Evolutionary conservation across 768 basidiomycete genomes (phyloP).

Genomic region (Russula olivacea): DNA sequence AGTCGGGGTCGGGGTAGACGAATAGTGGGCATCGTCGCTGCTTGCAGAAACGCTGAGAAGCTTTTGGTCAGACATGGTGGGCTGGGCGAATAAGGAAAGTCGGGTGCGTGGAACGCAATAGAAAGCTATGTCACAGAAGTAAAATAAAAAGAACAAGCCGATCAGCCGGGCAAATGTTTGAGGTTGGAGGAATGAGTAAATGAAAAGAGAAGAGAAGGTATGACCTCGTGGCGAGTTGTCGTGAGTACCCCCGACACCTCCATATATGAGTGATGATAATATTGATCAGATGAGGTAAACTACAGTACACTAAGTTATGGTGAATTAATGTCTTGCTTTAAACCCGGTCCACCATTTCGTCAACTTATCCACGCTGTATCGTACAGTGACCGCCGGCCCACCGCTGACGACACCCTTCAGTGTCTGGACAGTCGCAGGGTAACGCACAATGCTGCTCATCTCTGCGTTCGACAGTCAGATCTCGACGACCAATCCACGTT

Average conservation of each 20-base stretch:
- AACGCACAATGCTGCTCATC: conserved; percentile 68
- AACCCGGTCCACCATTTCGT: conserved; percentile 67
- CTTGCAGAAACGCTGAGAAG: background rate
- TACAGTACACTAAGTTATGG: background rate
- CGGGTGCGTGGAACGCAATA: conserved; percentile 14
- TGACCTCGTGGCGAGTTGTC: background rate
- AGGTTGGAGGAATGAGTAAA: conserved; percentile 11
- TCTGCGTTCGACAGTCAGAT: conserved; percentile 42
- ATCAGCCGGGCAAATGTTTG: conserved; percentile 7
- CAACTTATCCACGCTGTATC: conserved; percentile 72
- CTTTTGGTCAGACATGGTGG: conserved; percentile 10
- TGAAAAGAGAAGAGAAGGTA: background rate
- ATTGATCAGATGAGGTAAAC: background rate
- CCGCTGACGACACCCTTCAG: conserved; percentile 83
- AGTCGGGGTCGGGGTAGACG: conserved; percentile 9
- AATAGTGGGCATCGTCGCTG: background rate
- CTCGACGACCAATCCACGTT: background rate
- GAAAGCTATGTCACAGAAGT: conserved; percentile 19
- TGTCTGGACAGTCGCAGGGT: conserved; percentile 78
- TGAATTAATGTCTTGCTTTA: background rate
- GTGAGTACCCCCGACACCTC: conserved; percentile 6
- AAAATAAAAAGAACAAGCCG: conserved; percentile 1
- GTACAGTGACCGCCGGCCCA: conserved; percentile 70
- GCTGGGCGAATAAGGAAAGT: conserved; percentile 6
- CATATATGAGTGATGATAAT: background rate